These are phyloP conservation scores for Eutrema japonicum DNA, from an alignment of 345 rosid species.

Conservation along the genomic window DNA sequence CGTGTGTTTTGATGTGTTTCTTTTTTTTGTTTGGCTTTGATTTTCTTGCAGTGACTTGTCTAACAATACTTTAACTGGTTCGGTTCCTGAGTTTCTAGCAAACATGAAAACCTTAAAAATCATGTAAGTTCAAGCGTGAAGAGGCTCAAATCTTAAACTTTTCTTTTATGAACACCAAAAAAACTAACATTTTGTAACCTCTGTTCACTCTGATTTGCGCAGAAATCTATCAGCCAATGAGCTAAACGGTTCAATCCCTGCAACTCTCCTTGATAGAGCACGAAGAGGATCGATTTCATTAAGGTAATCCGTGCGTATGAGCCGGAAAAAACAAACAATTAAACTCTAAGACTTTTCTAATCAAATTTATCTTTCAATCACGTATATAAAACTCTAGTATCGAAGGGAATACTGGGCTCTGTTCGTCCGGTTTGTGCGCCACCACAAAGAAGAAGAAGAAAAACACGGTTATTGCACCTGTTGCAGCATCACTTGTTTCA, in stretches of 20 bases:
- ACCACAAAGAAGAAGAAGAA: conserved; percentile 43
- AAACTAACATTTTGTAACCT: conserved; percentile 16
- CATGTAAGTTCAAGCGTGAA: conserved; percentile 45
- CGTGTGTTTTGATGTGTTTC: neutral
- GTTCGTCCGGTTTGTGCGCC: conserved; percentile 43
- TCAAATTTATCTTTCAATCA: conserved; percentile 6
- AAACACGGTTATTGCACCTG: conserved; percentile 27
- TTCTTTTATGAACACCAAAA: neutral
- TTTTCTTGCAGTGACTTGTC: conserved; percentile 58
- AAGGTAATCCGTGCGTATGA: conserved; percentile 41
- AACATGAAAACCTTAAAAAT: conserved; percentile 43
- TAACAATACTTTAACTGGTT: conserved; percentile 55
- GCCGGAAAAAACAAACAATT: neutral
- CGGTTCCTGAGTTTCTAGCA: conserved; percentile 53
- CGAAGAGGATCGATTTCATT: conserved; percentile 42
- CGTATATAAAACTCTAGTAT: conserved; percentile 38
- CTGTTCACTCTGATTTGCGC: conserved; percentile 3
- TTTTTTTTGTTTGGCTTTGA: neutral
- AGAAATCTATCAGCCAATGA: conserved; percentile 54
- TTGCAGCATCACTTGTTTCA: conserved; percentile 35
- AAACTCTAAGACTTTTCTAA: conserved; percentile 7
- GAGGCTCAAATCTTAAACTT: neutral
- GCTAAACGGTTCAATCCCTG: conserved; percentile 56
- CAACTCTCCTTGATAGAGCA: conserved; percentile 46
- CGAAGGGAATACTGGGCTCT: conserved; percentile 52